Evolutionary conservation across 371 early-diverging fungal genomes (phyloP).

Genomic region (Coemansia sp.): DNA sequence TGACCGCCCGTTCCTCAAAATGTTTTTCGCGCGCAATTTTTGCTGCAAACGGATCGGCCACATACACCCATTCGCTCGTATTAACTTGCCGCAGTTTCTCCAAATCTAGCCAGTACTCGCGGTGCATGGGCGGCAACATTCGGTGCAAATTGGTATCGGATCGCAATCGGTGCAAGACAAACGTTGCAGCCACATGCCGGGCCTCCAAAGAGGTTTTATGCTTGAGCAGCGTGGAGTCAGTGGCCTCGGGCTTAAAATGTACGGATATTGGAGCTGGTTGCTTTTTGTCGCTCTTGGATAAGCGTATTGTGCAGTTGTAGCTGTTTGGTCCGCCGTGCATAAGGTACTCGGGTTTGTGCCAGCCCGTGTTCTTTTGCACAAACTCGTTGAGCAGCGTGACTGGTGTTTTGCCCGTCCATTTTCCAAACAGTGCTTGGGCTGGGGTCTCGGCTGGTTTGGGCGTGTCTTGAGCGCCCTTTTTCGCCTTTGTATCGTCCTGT

Average conservation of each 20-base stretch:
- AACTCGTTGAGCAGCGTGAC: slow-evolving; percentile 74
- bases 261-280: slow-evolving; percentile 34
- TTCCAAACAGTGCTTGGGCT: slow-evolving; percentile 56
- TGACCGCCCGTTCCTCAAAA: slow-evolving; percentile 5
- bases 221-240: slow-evolving; percentile 9
- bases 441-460: not conserved
- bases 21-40: slow-evolving; percentile 35
- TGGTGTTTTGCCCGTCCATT: slow-evolving; percentile 87
- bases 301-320: slow-evolving; percentile 58
- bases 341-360: slow-evolving; percentile 74
- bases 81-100: slow-evolving; percentile 56
- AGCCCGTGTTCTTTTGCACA: slow-evolving; percentile 63
- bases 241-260: slow-evolving; percentile 52
- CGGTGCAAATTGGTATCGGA: slow-evolving; percentile 70
- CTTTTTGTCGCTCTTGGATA: slow-evolving; percentile 65
- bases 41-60: slow-evolving; percentile 75
- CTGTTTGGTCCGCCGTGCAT: slow-evolving; percentile 49
- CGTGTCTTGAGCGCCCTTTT: not conserved
- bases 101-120: slow-evolving; percentile 71
- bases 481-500: not conserved
- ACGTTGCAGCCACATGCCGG: slow-evolving; percentile 78
- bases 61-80: slow-evolving; percentile 58
- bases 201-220: slow-evolving; percentile 67
- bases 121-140: slow-evolving; percentile 72
- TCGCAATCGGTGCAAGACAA: slow-evolving; percentile 73